Conservation (phyloP, 2,329 filamentous ascomycete genomes). For the Chaetomiaceae sp. region DNA sequence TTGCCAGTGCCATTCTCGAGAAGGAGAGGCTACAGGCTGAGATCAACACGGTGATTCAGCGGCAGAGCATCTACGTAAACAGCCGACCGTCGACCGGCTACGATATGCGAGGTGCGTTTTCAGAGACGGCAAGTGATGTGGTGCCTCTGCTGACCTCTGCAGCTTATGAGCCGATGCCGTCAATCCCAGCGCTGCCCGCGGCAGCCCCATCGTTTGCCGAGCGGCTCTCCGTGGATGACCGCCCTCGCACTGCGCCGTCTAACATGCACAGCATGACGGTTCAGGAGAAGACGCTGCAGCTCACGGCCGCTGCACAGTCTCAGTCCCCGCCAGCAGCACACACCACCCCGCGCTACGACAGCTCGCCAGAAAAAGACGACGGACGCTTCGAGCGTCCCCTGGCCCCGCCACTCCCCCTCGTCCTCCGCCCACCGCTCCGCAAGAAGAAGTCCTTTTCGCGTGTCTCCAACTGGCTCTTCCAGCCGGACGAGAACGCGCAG, state of each 20-base stretch:
- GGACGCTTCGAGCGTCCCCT: conserved; percentile 36
- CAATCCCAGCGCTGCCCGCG: conserved; percentile 54
- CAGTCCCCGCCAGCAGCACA: conserved; percentile 17
- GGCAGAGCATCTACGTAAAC: conserved; percentile 53
- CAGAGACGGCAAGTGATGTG: not conserved
- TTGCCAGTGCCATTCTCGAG: conserved; percentile 55
- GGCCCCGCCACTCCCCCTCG: conserved; percentile 54
- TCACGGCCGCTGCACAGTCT: conserved; percentile 27
- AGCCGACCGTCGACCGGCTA: conserved; percentile 52
- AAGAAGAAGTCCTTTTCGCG: conserved; percentile 65
- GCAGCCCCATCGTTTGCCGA: conserved; percentile 55
- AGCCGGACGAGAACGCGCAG: conserved; percentile 28
- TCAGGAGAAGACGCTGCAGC: conserved; percentile 16
- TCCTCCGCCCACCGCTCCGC: conserved; percentile 55
- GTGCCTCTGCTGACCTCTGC: conserved; percentile 10
- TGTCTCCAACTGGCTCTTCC: conserved; percentile 57
- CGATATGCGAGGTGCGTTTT: conserved; percentile 35
- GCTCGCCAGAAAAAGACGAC: conserved; percentile 25
- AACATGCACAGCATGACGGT: conserved; percentile 23
- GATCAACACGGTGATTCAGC: conserved; percentile 57
- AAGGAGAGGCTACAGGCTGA: conserved; percentile 55
- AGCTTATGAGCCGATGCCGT: conserved; percentile 50
- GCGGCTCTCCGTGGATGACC: conserved; percentile 49
- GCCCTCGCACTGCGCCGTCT: conserved; percentile 35
- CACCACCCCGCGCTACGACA: conserved; percentile 10